Base-by-base conservation (phyloP, 2,329 filamentous ascomycete genomes). In the Xylariaceae sp. region DNA sequence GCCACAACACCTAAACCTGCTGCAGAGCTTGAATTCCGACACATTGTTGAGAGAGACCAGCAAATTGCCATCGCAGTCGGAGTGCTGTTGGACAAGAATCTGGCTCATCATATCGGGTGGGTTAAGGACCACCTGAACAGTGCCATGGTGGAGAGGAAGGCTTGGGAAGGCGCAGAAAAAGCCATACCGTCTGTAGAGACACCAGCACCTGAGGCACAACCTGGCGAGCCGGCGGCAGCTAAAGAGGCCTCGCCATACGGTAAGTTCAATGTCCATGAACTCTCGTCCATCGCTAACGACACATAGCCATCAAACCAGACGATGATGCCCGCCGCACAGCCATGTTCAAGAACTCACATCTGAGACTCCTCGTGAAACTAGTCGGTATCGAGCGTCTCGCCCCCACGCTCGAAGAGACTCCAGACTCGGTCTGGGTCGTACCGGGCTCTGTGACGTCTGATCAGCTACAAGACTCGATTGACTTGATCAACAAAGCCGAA, bases 281-380 rank as follows among this genome's bases (percentile, higher is more conserved):
- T 44, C 41, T 44, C 27, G 31, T 15, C 46, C 6, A 18, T 42
- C 19, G 50, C 68, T 74, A 59, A 73, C 51, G 35, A 31, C 32
- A 17, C 12, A 15, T 60, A 86, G 81, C 71, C 48, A 71, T 90
- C 46, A 78, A 76, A 44, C 77, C 87, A 0, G 82, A 86, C 49
- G 82, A 80, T 39, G 81, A 87, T 41, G 76, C 80, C 43, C 82
- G 84, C 38, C 83, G 84, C 44, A 78, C 77, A 18, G 86, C 89
- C 22, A 84, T 96, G 70, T 95, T 95, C 74, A 95, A 90, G 64
- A 95, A 97, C 67, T 85, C 88, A 10, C 86, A 92, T 61, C 77
- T 97, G 2, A 86, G 91, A 32, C 82, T 97, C 1, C 78, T 99
- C 3, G 86, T 97, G 80, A 85, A 77, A 1, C 76, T 94, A 0